Base-by-base conservation (phyloP, 1,284 basidiomycete genomes). In the Apiotrichum gamsii region DNA sequence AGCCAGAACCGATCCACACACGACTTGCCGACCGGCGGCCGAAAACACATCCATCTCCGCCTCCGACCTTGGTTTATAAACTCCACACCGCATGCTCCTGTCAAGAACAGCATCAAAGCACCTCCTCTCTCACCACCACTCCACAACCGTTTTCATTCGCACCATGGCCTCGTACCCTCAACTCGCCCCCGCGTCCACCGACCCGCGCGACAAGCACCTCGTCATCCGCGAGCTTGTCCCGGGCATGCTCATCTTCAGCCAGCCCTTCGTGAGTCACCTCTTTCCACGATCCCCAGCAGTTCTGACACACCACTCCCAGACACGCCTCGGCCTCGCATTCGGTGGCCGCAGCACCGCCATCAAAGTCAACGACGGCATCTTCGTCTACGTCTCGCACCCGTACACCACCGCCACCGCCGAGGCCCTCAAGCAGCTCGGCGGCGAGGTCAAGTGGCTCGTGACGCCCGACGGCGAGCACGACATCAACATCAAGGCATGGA, bases 341-440 rank as follows among this genome's bases (percentile, higher is more conserved):
- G 89, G 89, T 1, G 87, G 87, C 19, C 75, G 89, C 36, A 85
- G 85, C 1, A 94, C 87, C 0, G 90, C 90, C 1, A 77, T 95
- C 64, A 82, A 79, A 70, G 9, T 72, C 39, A 77, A 79, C 45
- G 49, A 43, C 24, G 82, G 80, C 4, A 81, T 95, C 20, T 93
- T 89, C 82, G 76, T 95, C 1, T 76, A 94, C 25, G 90, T 88
- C 1, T 91, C 87, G 2, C 88, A 88, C 3, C 85, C 87, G 0
- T 73, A 90, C 44, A 81, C 83, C 39, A 72, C 77, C 5, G 82
- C 82, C 30, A 93, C 87, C 2, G 84, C 83, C 65, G 61, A 74
- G 2, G 85, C 81, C 51, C 68, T 94, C 23, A 77, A 83, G 43
- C 77, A 82, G 41, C 74, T 95, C 5, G 89, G 90, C 0, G 66